These are phyloP conservation scores for Furcasterigmium furcatum DNA, from an alignment of 2,329 filamentous ascomycete species.

Conservation along the genomic window DNA sequence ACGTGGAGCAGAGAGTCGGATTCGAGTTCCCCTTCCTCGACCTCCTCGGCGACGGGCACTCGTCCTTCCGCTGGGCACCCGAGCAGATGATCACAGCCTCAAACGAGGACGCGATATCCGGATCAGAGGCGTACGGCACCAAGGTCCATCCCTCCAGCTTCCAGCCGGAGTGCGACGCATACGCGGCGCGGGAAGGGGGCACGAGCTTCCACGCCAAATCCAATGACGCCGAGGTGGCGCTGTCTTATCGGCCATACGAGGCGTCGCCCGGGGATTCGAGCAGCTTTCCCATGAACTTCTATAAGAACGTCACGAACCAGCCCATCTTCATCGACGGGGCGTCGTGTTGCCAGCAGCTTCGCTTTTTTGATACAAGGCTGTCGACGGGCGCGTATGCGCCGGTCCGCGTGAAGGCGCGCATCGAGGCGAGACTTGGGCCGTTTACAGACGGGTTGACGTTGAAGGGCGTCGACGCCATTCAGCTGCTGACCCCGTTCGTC, in stretches of 20 bases:
- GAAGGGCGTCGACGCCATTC: slow-evolving; percentile 9
- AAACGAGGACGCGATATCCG: slow-evolving; percentile 38
- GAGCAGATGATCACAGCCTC: slow-evolving; percentile 41
- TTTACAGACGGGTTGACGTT: slow-evolving; percentile 9
- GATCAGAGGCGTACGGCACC: slow-evolving; percentile 43
- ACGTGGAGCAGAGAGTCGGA: slow-evolving; percentile 35
- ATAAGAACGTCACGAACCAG: slow-evolving; percentile 52
- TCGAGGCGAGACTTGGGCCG: slow-evolving; percentile 20
- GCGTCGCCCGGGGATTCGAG: slow-evolving; percentile 2
- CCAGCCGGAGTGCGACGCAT: slow-evolving; percentile 47
- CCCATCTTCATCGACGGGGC: slow-evolving; percentile 38
- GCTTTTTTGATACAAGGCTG: slow-evolving; percentile 41
- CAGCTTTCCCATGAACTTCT: slow-evolving; percentile 37
- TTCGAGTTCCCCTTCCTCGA: slow-evolving; percentile 56
- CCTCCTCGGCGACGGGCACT: slow-evolving; percentile 43
- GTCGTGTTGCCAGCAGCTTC: slow-evolving; percentile 39
- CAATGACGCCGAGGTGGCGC: slow-evolving; percentile 5
- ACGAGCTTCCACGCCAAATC: slow-evolving; percentile 13
- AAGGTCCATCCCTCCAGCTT: slow-evolving; percentile 36
- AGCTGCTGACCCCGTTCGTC: slow-evolving; percentile 12
- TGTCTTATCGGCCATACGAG: slow-evolving; percentile 13
- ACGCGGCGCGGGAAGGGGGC: slow-evolving; percentile 19
- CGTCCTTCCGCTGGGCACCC: slow-evolving; percentile 47
- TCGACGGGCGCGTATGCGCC: slow-evolving; percentile 23
- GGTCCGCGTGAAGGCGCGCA: slow-evolving; percentile 18